Conservation (phyloP, 257 asterid species). For the Solanum bulbocastanum region DNA sequence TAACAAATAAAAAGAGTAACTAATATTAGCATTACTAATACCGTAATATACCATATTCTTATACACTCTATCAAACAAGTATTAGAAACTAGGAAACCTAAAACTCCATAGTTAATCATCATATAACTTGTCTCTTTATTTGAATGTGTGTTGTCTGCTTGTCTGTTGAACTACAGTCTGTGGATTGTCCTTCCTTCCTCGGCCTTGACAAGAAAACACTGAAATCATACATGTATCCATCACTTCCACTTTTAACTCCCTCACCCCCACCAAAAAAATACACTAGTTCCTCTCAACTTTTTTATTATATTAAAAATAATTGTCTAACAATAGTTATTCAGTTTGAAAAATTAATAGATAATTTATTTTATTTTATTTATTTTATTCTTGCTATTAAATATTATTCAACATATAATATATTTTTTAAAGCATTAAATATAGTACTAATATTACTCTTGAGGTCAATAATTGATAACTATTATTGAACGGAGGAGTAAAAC, state of each 20-base stretch:
- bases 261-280: neutral
- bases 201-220: slow-evolving; percentile 73
- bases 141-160: slow-evolving; percentile 10
- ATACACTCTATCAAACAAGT: neutral
- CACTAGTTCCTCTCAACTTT: no score
- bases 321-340: no score
- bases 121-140: slow-evolving; percentile 1
- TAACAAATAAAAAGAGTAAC: fast-evolving
- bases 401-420: no score
- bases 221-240: slow-evolving; percentile 69
- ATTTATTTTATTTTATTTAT: no score
- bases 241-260: slow-evolving; percentile 21
- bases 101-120: neutral
- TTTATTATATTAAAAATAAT: no score
- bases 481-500: neutral
- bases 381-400: no score
- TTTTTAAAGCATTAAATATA: no score
- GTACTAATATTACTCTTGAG: no score
- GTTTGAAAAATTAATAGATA: no score
- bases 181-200: slow-evolving; percentile 55
- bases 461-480: no score
- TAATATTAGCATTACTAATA: no score
- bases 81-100: neutral
- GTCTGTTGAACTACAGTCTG: slow-evolving; percentile 11
- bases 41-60: fast-evolving